These are phyloP conservation scores for Oryza nivara DNA, from an alignment of 176 grass and related monocot species.

Conservation along the genomic window DNA sequence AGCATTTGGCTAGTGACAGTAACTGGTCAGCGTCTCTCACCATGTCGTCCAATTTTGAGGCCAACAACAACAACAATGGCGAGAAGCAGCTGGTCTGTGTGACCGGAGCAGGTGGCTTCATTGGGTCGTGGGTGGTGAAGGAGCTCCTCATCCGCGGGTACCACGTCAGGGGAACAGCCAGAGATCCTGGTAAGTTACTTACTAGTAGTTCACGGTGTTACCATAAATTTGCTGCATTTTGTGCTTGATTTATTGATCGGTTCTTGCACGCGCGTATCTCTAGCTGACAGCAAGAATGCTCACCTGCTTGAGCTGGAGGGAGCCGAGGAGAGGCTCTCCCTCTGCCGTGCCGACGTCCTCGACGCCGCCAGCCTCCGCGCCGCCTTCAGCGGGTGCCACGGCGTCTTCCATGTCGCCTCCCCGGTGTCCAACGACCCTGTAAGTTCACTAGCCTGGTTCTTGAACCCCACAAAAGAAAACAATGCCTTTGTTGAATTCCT, in stretches of 20 bases:
- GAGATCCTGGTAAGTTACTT: constrained; percentile 39
- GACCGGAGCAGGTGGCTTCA: constrained; percentile 56
- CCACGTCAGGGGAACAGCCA: constrained; percentile 54
- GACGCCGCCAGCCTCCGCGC: constrained; percentile 2
- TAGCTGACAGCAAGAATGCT: constrained; percentile 49
- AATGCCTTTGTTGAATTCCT: too few relatives aligned
- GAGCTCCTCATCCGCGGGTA: constrained; percentile 54
- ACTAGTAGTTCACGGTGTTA: too few relatives aligned
- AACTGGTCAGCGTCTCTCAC: neutral
- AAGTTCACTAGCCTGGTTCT: neutral
- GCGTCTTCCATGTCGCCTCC: constrained; percentile 65
- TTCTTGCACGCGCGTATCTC: neutral
- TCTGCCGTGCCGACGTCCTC: too few relatives aligned
- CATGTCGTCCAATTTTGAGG: constrained; percentile 10
- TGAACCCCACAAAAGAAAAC: too few relatives aligned
- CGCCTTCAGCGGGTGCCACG: constrained; percentile 50
- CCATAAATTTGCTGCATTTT: too few relatives aligned
- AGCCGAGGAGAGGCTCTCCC: constrained; percentile 25
- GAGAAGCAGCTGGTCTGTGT: constrained; percentile 46
- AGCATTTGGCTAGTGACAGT: neutral
- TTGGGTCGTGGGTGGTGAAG: constrained; percentile 55
- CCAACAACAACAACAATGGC: neutral
- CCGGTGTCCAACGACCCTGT: constrained; percentile 50
- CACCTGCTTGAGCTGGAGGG: constrained; percentile 35
- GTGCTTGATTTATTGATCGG: neutral